phyloP scores from a whole-genome alignment of 768 basidiomycete genomes.

The Filobasidium floriforme region DNA sequence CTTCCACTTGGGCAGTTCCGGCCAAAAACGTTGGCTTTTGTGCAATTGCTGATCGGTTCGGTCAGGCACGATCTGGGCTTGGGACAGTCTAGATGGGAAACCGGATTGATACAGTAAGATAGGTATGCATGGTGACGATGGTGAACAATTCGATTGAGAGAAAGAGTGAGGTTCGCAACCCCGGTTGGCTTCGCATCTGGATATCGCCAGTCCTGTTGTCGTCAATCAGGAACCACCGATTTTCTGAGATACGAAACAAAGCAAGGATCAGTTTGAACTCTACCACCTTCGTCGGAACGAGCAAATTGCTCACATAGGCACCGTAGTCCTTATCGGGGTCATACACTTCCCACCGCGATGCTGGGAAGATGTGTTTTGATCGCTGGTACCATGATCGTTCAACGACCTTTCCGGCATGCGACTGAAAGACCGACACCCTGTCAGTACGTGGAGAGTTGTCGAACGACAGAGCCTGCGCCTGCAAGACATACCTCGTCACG shows the following conservation, averaged over 20 bases:
- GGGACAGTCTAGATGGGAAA: no score
- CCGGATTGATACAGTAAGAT: no score
- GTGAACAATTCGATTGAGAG: no score
- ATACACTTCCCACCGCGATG: slow-evolving; percentile 93
- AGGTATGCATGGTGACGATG: no score
- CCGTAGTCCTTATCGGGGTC: slow-evolving; percentile 92
- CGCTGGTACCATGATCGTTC: slow-evolving; percentile 91
- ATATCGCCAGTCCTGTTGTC: no score
- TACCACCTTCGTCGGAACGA: no score
- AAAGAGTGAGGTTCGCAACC: no score
- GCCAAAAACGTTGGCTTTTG: no score
- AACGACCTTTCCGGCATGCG: slow-evolving; percentile 94
- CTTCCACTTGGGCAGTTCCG: no score
- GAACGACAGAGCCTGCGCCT: background rate
- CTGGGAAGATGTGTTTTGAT: slow-evolving; percentile 96
- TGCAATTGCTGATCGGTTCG: no score
- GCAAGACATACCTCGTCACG: slow-evolving; percentile 72
- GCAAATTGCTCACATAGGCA: slow-evolving; percentile 63
- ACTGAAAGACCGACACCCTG: slow-evolving; percentile 26
- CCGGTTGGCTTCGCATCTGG: no score
- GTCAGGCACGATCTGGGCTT: no score
- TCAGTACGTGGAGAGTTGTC: background rate
- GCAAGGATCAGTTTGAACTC: slow-evolving; percentile 2
- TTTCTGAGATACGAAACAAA: background rate
- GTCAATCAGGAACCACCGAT: background rate